Base-by-base conservation (phyloP, 768 basidiomycete genomes). In the Nidularia pulvinata region DNA sequence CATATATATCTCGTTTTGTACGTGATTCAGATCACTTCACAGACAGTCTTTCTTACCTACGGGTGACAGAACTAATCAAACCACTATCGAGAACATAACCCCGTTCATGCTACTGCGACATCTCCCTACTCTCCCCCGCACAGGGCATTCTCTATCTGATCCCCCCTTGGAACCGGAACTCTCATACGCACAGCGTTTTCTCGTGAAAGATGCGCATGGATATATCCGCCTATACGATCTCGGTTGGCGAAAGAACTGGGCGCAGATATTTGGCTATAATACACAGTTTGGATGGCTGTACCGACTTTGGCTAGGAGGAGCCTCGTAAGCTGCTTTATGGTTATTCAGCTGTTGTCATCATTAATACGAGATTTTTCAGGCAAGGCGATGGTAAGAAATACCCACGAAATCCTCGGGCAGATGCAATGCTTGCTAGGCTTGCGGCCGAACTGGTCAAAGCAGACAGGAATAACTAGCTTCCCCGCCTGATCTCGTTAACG, bases 51-150 rank as follows among this genome's bases (percentile, higher is more conserved):
- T 55, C 45, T 53, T 33, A 22, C 32, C 46, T 51, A 7, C 16
- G 43, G 19, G 33, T 30, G 50, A 34, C 55, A 92, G 90, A 35
- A 91, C 86, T 30, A 93, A 93, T 64, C 89, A 93, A 70, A 93
- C 91, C n/a, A 93, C 91, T 0, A 57, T 92, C 19, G 91, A 93
- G 63, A 77, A 83, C 52, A 76, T 92, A 37, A 83, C 89, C 0
- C 89, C 89, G 1, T 93, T 89, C 66, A 65, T 88, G 30, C 75
- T 93, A 11, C 75, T 94, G 49, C 83, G 86, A 51, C 70, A 90
- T 60, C 72, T 93, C 30, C 88, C 91, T 33, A 79, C 80, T 3
- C 72, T 89, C 9, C 85, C 85, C 34, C 67, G 60, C 0, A 66
- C 72, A n/a, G 73, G 70, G 14, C 79, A 75, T 58, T 70, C 68